A percentile compares a stretch with the other conserved stretches of the same genome.
These are phyloP conservation scores for Daldinia caldariorum DNA, from an alignment of 495 filamentous ascomycete genomes.

Conservation along the genomic window DNA sequence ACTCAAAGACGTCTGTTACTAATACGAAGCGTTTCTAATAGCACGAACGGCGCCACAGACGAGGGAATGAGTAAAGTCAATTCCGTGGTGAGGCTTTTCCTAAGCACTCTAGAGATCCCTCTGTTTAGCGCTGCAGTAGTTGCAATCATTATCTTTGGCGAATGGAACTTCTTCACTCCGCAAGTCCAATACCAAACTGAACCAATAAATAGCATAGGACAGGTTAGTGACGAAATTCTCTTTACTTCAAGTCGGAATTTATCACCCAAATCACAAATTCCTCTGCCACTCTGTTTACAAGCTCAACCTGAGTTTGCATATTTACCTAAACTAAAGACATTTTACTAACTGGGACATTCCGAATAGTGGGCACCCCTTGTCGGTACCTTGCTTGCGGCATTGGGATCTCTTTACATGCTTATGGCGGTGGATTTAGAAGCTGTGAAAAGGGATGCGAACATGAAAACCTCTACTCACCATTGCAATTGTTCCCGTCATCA, in stretches of 20 bases:
- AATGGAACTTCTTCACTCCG: constrained; percentile 66
- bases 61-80: constrained; percentile 61
- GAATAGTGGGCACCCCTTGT: constrained; percentile 67
- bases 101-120: constrained; percentile 62
- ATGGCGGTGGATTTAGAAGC: constrained; percentile 50
- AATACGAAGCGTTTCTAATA: constrained; percentile 3
- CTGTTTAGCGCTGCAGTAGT: constrained; percentile 64
- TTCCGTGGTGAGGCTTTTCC: constrained; percentile 52
- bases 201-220: constrained; percentile 59
- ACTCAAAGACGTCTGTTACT: not conserved
- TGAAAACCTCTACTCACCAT: constrained; percentile 24
- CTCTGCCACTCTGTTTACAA: too few relatives aligned
- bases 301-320: not conserved
- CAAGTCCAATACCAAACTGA: constrained; percentile 65
- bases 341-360: constrained; percentile 33
- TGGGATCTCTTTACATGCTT: constrained; percentile 64
- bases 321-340: not conserved
- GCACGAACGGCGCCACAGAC: constrained; percentile 64
- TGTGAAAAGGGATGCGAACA: constrained; percentile 20
- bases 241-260: not conserved
- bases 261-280: too few relatives aligned
- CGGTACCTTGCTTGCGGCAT: constrained; percentile 61
- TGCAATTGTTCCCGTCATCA: constrained; percentile 47
- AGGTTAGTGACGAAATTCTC: constrained; percentile 18
- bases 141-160: constrained; percentile 64